Conservation (phyloP, 2,329 filamentous ascomycete species). For the Diplodia intermedia region DNA sequence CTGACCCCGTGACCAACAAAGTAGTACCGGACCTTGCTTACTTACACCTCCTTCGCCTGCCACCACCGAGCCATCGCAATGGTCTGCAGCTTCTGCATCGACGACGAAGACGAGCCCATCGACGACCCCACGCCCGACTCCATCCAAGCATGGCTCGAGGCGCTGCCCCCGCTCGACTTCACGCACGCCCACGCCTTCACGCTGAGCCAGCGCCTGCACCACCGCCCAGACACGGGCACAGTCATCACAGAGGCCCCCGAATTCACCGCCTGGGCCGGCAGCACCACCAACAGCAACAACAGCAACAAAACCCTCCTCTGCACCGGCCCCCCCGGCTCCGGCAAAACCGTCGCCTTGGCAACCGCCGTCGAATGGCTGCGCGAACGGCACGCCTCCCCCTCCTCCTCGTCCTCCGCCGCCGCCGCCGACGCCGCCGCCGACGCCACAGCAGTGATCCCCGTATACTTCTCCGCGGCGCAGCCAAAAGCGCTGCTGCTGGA, state of each 20-base stretch:
- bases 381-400: neutral
- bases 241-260: neutral
- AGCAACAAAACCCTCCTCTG: neutral
- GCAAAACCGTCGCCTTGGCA: neutral
- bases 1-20: neutral
- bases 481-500: neutral
- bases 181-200: neutral
- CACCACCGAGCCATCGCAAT: neutral
- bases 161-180: conserved; percentile 1
- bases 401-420: too few species aligned
- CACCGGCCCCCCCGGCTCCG: neutral
- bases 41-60: neutral
- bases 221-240: neutral
- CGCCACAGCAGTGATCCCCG: neutral
- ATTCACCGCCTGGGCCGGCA: neutral
- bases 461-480: neutral
- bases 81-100: neutral
- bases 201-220: neutral
- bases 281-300: neutral
- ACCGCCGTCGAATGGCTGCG: neutral
- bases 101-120: neutral
- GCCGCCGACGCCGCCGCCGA: neutral
- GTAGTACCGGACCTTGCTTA: too few species aligned
- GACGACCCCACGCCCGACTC: neutral
- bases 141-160: neutral